These are phyloP conservation scores for Ilex aquifolium DNA, from an alignment of 257 asterid species.

Conservation along the genomic window DNA sequence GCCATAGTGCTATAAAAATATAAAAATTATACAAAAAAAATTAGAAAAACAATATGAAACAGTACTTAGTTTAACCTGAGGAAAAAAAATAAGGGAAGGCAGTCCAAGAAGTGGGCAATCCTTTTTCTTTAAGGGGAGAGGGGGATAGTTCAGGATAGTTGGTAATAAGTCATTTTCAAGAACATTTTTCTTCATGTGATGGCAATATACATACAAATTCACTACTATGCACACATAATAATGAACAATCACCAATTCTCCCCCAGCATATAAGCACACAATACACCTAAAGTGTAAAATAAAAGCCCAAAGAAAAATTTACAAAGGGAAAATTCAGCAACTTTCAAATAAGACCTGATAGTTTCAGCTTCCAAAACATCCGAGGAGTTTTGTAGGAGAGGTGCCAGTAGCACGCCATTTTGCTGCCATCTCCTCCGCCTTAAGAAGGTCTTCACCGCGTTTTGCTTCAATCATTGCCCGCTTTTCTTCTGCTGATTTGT, in stretches of 20 bases:
- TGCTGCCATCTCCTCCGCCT: constrained; percentile 88
- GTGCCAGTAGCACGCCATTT: constrained; percentile 88
- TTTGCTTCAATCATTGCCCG: constrained; percentile 63
- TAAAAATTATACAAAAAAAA: no score
- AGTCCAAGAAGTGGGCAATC: no score
- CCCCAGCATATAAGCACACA: constrained; percentile 36
- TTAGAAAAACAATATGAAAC: no score
- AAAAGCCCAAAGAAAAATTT: constrained; percentile 21
- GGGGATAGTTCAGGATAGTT: no score
- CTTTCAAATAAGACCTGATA: constrained; percentile 18
- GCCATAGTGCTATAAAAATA: no score
- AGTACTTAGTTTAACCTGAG: no score
- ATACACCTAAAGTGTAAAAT: constrained; percentile 22
- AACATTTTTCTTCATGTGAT: no score
- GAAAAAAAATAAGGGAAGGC: no score
- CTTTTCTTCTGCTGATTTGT: constrained; percentile 81
- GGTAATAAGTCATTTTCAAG: no score
- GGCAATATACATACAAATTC: constrained; percentile 19
- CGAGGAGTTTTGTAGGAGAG: constrained; percentile 73
- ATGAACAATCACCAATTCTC: constrained; percentile 29
- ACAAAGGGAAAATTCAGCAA: constrained; percentile 27
- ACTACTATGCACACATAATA: constrained; percentile 41
- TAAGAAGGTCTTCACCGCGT: constrained; percentile 84
- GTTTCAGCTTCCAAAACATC: constrained; percentile 49
- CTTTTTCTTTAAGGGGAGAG: no score